Evolutionary conservation across 805 yeast species (phyloP), one percentile per base, ranked within the genome.

Genomic region (Starmerella floricola): DNA sequence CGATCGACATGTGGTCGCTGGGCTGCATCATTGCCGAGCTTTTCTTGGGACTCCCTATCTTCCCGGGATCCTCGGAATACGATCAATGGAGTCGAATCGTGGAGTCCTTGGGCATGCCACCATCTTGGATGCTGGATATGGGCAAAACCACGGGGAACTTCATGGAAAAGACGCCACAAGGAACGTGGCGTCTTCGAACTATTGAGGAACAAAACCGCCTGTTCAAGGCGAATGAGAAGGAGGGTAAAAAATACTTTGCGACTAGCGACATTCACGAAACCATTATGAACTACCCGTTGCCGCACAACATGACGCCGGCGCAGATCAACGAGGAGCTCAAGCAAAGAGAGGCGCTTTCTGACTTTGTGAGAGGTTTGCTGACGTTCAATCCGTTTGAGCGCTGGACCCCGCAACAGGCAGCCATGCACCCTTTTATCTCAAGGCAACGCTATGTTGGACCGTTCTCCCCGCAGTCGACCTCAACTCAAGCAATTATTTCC

Each of bases 1-100:
- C 94, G 6, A 88, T 91, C 40, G 98, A 88, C 59, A 85, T 88
- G 76, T 91, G 99, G 99, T 88, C 97, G 0, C 65, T 87, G 34
- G 98, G 95, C 0, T 82, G 96, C 58, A 84, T 91, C 38, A 74
- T 85, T 27, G 93, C 91, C 1, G 99, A 91, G 60, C 64, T 88
- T 36, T 87, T 81, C 52, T 62, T 88, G 39, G 98, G 98, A 1
- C 68, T 88, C 42, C 98, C 98, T 1, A 68, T 88, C 51, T 85
- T 88, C 54, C 96, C 98, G 0, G 98, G 98, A 3, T 72, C 86
- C 3, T 82, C 95, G 0, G 98, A 91, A 61, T 91, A 78, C 61
- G 86, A 88, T 58, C 96, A 88, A 61, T 64, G 93, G 34, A 69
- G 75, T 47, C 76, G 95, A 51, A 86, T 91, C 30, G 74, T 79